Evolutionary conservation across 768 basidiomycete species (phyloP).

Genomic region (Austroboletus eburneus): DNA sequence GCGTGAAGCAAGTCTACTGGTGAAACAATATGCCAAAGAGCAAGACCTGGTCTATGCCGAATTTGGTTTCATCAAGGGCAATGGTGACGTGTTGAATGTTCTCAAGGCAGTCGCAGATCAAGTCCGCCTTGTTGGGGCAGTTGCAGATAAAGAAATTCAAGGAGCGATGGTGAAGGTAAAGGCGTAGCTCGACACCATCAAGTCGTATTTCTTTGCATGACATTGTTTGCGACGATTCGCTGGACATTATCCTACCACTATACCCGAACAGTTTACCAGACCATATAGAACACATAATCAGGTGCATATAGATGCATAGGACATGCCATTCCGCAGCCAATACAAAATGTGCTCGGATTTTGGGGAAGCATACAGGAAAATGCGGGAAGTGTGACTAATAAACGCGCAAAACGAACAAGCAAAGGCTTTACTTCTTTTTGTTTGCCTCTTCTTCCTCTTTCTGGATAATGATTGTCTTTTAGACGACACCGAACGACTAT

Average conservation of each 20-base stretch:
- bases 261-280: conserved; percentile 11
- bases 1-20: conserved; percentile 71
- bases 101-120: conserved; percentile 85
- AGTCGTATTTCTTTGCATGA: neutral
- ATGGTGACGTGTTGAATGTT: conserved; percentile 77
- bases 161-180: conserved; percentile 44
- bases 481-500: conserved; percentile 6
- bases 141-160: conserved; percentile 71
- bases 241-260: neutral
- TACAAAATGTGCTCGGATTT: conserved; percentile 30
- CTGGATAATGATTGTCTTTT: conserved; percentile 35
- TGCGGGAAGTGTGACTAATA: conserved; percentile 22
- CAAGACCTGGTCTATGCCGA: conserved; percentile 85
- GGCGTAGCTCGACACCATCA: too few species aligned
- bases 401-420: conserved; percentile 15
- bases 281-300: conserved; percentile 1
- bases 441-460: conserved; percentile 89
- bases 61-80: conserved; percentile 87
- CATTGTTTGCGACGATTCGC: neutral
- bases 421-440: conserved; percentile 74
- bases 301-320: conserved; percentile 30
- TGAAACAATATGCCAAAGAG: conserved; percentile 85
- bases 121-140: conserved; percentile 73
- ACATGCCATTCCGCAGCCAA: conserved; percentile 9
- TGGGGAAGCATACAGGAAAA: conserved; percentile 30